Evolutionary conservation across 2,329 filamentous ascomycete genomes (phyloP).

Genomic region (Trichoderma polysporum): DNA sequence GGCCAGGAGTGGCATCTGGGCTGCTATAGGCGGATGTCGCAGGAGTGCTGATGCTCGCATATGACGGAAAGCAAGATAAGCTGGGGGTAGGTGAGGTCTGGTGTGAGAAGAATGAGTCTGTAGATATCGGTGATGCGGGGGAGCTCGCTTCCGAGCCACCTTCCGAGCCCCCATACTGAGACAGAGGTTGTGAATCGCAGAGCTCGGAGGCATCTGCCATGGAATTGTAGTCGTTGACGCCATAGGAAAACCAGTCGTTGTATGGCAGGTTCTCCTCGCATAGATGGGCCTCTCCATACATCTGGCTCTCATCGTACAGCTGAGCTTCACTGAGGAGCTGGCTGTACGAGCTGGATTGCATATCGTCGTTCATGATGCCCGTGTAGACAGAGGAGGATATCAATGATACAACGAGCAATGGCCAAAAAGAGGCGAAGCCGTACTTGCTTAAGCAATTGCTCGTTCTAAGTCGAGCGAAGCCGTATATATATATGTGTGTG

Average conservation of each 20-base stretch:
- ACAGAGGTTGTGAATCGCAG: conserved; percentile 31
- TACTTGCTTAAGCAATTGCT: not conserved
- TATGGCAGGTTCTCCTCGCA: not conserved
- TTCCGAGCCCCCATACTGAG: conserved; percentile 33
- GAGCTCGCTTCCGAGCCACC: conserved; percentile 28
- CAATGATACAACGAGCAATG: not conserved
- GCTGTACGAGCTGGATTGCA: not conserved
- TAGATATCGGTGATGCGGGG: conserved; percentile 10
- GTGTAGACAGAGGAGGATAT: not conserved
- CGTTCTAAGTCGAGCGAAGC: not conserved
- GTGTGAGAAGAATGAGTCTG: conserved; percentile 25
- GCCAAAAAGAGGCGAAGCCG: not conserved
- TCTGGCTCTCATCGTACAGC: conserved; percentile 2
- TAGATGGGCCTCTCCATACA: not conserved
- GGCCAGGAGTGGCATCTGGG: conserved; percentile 23
- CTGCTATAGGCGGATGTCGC: conserved; percentile 22
- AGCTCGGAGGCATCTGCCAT: conserved; percentile 22
- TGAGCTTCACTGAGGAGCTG: conserved; percentile 7
- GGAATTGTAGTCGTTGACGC: conserved; percentile 3
- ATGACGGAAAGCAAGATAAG: conserved; percentile 24
- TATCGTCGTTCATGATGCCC: conserved; percentile 9
- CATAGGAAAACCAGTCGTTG: conserved; percentile 6
- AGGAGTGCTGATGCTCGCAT: conserved; percentile 20
- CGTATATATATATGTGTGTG: not conserved
- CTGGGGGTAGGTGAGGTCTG: conserved; percentile 31